Conservation (phyloP, 2,329 filamentous ascomycete genomes). For the Nigrospora oryzae region DNA sequence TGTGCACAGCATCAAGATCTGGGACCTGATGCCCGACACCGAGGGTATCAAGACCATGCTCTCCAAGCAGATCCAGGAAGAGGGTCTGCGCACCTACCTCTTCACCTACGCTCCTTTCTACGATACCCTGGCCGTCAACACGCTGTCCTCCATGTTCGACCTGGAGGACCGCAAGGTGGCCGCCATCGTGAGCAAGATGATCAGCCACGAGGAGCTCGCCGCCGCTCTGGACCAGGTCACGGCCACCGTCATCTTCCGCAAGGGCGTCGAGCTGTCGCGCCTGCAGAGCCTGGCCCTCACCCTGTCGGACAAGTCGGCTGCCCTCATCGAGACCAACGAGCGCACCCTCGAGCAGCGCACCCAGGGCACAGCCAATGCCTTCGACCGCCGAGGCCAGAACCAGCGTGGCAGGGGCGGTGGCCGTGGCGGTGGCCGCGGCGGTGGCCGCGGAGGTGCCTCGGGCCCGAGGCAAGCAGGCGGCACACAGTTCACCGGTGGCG, state of each 20-base stretch:
- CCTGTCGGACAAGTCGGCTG: slow-evolving; percentile 90
- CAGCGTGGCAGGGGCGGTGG: slow-evolving; percentile 61
- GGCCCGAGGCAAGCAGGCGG: slow-evolving; percentile 62
- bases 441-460: slow-evolving; percentile 42
- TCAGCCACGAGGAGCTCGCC: slow-evolving; percentile 94
- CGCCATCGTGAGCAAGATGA: slow-evolving; percentile 98
- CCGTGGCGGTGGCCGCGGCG: slow-evolving; percentile 27
- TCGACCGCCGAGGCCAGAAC: slow-evolving; percentile 81
- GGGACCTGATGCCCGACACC: slow-evolving; percentile 91
- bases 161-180: slow-evolving; percentile 82
- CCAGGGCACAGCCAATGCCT: slow-evolving; percentile 89
- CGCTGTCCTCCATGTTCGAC: slow-evolving; percentile 91
- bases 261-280: slow-evolving; percentile 94
- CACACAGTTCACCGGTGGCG: slow-evolving; percentile 75
- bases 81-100: slow-evolving; percentile 94
- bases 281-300: slow-evolving; percentile 92
- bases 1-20: slow-evolving; percentile 98
- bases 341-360: slow-evolving; percentile 94
- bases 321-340: slow-evolving; percentile 95
- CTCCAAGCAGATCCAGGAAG: slow-evolving; percentile 95
- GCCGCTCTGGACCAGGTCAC: slow-evolving; percentile 97
- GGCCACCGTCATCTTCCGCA: slow-evolving; percentile 95
- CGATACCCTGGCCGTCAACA: slow-evolving; percentile 83
- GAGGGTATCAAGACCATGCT: slow-evolving; percentile 97
- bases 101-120: slow-evolving; percentile 99